These are phyloP conservation scores for Trichophyton simii DNA, from an alignment of 2,329 filamentous ascomycete species.

Conservation along the genomic window DNA sequence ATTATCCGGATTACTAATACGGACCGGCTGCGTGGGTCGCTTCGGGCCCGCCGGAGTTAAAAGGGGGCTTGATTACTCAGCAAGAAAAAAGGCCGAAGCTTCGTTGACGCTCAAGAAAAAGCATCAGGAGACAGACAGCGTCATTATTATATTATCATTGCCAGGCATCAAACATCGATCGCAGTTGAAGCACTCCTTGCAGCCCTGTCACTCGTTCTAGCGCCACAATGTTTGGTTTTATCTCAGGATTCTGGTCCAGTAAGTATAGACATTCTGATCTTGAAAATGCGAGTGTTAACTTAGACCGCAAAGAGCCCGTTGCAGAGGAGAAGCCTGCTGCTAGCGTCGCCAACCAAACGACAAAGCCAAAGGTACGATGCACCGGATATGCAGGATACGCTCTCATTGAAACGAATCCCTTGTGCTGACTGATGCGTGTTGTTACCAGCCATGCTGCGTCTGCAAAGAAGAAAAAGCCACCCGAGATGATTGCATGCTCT, in stretches of 20 bases:
- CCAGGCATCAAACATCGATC: background rate
- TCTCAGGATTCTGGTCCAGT: background rate
- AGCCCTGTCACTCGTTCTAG: background rate
- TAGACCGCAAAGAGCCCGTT: background rate
- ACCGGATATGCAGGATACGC: background rate
- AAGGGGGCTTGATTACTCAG: background rate
- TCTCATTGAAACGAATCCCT: background rate
- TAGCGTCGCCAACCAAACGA: background rate
- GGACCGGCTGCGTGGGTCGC: too few relatives aligned
- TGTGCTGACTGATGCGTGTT: background rate
- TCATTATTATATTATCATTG: too few relatives aligned
- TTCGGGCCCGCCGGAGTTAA: background rate
- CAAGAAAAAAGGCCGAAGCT: background rate
- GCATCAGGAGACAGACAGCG: background rate
- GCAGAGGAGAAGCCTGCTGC: background rate
- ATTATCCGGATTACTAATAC: background rate
- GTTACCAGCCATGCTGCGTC: slow-evolving; percentile 75
- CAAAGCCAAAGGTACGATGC: slow-evolving; percentile 1
- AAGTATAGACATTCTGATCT: background rate
- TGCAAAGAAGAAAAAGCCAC: slow-evolving; percentile 89
- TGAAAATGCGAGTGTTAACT: background rate
- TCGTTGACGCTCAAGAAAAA: background rate
- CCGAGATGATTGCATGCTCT: slow-evolving; percentile 98
- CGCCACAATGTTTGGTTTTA: background rate
- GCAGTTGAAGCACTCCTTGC: background rate